Evolutionary conservation across 176 grass and related monocot species (phyloP), one percentile per base, ranked within the genome.

Genomic region (Carex cristatella): DNA sequence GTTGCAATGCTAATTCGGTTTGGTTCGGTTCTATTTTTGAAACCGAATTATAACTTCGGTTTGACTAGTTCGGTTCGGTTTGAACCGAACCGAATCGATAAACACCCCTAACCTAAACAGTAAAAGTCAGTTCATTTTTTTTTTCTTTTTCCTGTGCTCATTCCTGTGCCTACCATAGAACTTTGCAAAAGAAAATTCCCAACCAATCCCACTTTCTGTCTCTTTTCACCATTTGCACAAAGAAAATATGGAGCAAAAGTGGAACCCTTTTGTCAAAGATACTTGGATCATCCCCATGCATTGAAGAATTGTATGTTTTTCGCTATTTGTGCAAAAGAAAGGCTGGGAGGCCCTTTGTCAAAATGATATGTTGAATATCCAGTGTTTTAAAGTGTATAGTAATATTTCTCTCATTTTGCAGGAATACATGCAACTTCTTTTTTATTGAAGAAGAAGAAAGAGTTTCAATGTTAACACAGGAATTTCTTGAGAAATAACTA

Each of bases 361-460:
- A 18, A n/a, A 23, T 23, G 32, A 40, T 8, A 40, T 4, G 5
- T 23, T 4, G 30, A 40, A 69, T 42, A 69, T 40, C 12, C 15
- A 15, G 19, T 18, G 12, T 42, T 42, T 18, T 9, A 42, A 7
- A n/a, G 37, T 70, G 35, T 42, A 46, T 72, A 46, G 19, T 72
- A 72, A 46, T 19, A 46, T 72, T 70, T 48, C 16, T 23, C 7
- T 42, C 7, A 46, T 19, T 46, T 72, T n/a, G 81, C 56, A 61
- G 32, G 71, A 82, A 84, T 46, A 54, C 4, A 12, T 74, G 49
- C 38, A 28, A 91, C 55, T 13, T 5, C 61, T 83, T 35, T 83
- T 54, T 79, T 10, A 4, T 44, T 5, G 44, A 49, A 10, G 8
- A 49, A 49, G 46, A 49, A 48, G 28, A 51, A 46, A 59, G 74